Base-by-base conservation (phyloP, 352 stramenopile genomes). In the Aphanomyces cochlioides region DNA sequence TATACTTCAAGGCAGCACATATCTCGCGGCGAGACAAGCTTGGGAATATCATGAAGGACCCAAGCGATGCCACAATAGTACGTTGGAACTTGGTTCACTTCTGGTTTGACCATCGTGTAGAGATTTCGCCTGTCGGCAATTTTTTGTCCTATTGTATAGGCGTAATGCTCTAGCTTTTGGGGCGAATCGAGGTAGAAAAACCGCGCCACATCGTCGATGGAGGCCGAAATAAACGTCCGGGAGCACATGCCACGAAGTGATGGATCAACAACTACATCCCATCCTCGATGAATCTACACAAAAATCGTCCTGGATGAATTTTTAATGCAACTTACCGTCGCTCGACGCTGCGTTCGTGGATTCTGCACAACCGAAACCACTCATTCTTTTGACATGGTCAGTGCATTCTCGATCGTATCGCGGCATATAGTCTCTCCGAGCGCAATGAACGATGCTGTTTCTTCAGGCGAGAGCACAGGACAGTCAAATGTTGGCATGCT, bases 131-230 rank as follows among this genome's bases (percentile, higher is more conserved):
- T 81, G 73, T 94, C 86, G 50, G 92, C 69, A 37, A 92, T 66
- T 41, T 92, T 84, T 57, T 67, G 60, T n/a, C 60, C 60, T 0
- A 67, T 41, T 0, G 60, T 67, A 6, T n/a, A 41, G 3, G 60
- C 60, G 12, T 67, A 67, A 0, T 37, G 28, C 10, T 41, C 28
- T 15, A 67, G 60, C 69, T 94, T 94, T 19, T 83, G 84, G 40
- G 80, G 71, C 59, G 84, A 89, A 66, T 94, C 86, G 21, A 92
- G 79, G 50, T 79, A 77, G 74, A 94, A 94, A 75, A 94, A 94
- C 47, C 89, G 80, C 37, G 86, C 84, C 19, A 94, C 81, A 40
- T 94, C 86, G 67, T 92, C 86, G 47, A 93, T 81, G 21, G 79
- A 82, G 19, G 86, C 84, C 72, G 84, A 83, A 43, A 93, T 90